Percentiles rank a stretch among this genome's conserved stretches.
Evolutionary conservation across 345 rosid species (phyloP).

Genomic region (Eucalyptus tenuipes): DNA sequence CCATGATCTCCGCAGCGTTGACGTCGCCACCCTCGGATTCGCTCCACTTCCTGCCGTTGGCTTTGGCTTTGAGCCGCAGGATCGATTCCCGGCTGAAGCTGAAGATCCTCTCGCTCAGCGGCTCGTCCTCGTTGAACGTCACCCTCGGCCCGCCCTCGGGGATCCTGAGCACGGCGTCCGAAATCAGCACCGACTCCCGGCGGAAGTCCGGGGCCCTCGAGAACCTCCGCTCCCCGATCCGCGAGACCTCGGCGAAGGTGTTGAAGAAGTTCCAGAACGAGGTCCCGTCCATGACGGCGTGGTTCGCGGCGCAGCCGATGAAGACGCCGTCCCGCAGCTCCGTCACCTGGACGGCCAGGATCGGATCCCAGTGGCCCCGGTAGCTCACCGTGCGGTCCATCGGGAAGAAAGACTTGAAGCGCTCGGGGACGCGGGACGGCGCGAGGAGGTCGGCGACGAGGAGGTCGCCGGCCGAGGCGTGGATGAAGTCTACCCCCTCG

Average conservation of each 20-base stretch:
- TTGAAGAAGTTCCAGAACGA: conserved; percentile 95
- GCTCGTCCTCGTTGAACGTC: conserved; percentile 55
- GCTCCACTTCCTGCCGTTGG: conserved; percentile 15
- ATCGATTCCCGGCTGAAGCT: conserved; percentile 72
- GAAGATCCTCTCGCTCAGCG: conserved; percentile 68
- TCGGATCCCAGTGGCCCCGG: conserved; percentile 59
- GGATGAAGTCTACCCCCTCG: conserved; percentile 57
- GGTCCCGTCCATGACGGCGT: conserved; percentile 78
- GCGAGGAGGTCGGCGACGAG: conserved; percentile 26
- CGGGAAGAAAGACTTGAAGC: conserved; percentile 43
- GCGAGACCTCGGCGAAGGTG: conserved; percentile 60
- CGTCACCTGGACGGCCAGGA: conserved; percentile 82
- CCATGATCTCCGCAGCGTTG: conserved; percentile 49
- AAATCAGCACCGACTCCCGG: conserved; percentile 50
- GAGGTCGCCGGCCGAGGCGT: conserved; percentile 26
- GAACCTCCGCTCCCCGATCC: conserved; percentile 20
- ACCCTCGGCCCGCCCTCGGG: conserved; percentile 74
- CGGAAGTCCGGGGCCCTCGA: conserved; percentile 47
- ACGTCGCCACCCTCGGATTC: conserved; percentile 1
- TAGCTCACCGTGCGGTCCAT: conserved; percentile 62
- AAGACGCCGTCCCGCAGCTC: conserved; percentile 68
- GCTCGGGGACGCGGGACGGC: conserved; percentile 45
- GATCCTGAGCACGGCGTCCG: conserved; percentile 48
- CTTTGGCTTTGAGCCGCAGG: conserved; percentile 45
- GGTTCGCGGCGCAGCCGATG: conserved; percentile 66